A percentile compares a stretch with the other conserved stretches of the same genome.
Conservation (phyloP, 768 basidiomycete species). For the Termitomyces sp. region DNA sequence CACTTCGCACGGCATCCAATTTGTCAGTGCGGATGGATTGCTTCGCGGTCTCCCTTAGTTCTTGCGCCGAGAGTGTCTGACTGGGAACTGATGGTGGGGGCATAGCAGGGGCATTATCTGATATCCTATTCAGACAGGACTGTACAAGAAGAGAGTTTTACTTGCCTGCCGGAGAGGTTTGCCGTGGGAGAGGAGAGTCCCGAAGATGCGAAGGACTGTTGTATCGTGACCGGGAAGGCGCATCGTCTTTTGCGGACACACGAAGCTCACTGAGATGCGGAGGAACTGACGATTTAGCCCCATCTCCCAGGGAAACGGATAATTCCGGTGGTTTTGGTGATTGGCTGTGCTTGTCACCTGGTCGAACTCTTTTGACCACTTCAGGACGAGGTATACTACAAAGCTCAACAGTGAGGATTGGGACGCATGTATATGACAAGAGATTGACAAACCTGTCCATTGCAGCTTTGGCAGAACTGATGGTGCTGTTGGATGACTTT, state of each 20-base stretch:
- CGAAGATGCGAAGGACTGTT: slow-evolving; percentile 25
- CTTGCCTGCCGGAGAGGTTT: slow-evolving; percentile 21
- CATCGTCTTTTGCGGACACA: slow-evolving; percentile 22
- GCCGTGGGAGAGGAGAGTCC: slow-evolving; percentile 21
- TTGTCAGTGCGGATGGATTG: slow-evolving; percentile 56
- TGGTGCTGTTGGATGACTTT: slow-evolving; percentile 22
- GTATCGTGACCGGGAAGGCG: slow-evolving; percentile 23
- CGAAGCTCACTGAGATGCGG: slow-evolving; percentile 21
- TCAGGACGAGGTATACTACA: slow-evolving; percentile 75
- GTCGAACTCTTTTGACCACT: slow-evolving; percentile 63
- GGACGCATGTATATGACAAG: slow-evolving; percentile 1
- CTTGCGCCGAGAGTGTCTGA: slow-evolving; percentile 75
- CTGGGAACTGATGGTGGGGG: slow-evolving; percentile 78
- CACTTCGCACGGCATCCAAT: slow-evolving; percentile 44
- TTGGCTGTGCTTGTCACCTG: slow-evolving; percentile 36
- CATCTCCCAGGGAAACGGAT: slow-evolving; percentile 13
- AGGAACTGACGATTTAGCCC: slow-evolving; percentile 15
- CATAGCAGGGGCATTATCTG: slow-evolving; percentile 53
- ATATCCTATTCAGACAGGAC: slow-evolving; percentile 39
- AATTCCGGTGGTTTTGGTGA: slow-evolving; percentile 30
- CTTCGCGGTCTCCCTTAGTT: slow-evolving; percentile 77
- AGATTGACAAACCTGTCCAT: slow-evolving; percentile 58
- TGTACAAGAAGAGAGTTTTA: slow-evolving; percentile 36
- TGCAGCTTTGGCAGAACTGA: slow-evolving; percentile 53
- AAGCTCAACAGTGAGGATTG: slow-evolving; percentile 2